These are phyloP conservation scores for Adansonia grandidieri DNA, from an alignment of 441 rosid genomes.

Conservation along the genomic window DNA sequence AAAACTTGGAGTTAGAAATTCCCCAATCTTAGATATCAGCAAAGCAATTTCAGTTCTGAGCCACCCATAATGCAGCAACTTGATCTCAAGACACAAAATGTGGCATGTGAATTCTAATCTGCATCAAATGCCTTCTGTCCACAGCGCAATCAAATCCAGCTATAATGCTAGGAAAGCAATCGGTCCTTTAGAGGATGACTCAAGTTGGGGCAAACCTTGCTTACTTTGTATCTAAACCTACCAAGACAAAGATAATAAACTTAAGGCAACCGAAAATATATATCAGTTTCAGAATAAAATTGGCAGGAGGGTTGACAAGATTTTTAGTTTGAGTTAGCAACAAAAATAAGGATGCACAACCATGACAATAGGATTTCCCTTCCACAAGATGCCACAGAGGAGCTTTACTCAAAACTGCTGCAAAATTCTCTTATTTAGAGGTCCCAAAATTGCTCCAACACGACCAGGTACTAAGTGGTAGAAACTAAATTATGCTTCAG, in stretches of 20 bases:
- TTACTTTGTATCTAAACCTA: not conserved
- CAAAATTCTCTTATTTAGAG: not conserved
- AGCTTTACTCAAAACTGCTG: not conserved
- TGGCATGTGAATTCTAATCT: not conserved
- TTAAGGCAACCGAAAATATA: not conserved
- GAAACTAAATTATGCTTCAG: not conserved
- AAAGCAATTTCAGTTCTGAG: not conserved
- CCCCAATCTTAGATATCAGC: not conserved
- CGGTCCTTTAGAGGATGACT: not conserved
- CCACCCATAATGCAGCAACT: not conserved
- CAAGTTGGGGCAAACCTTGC: constrained; percentile 5
- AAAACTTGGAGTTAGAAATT: not conserved
- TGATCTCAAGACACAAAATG: not conserved
- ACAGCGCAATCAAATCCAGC: not conserved
- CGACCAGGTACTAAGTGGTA: not conserved
- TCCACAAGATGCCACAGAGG: not conserved
- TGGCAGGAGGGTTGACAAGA: not conserved
- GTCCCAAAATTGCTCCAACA: not conserved
- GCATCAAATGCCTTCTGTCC: not conserved
- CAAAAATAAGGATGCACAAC: not conserved
- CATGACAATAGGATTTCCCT: not conserved
- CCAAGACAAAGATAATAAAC: not conserved
- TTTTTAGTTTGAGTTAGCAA: not conserved
- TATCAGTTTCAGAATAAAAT: constrained; percentile 5
- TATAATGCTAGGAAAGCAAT: not conserved